Base-by-base conservation (phyloP, 202 grass and related monocot genomes). In the Dendrocalamus latiflorus region DNA sequence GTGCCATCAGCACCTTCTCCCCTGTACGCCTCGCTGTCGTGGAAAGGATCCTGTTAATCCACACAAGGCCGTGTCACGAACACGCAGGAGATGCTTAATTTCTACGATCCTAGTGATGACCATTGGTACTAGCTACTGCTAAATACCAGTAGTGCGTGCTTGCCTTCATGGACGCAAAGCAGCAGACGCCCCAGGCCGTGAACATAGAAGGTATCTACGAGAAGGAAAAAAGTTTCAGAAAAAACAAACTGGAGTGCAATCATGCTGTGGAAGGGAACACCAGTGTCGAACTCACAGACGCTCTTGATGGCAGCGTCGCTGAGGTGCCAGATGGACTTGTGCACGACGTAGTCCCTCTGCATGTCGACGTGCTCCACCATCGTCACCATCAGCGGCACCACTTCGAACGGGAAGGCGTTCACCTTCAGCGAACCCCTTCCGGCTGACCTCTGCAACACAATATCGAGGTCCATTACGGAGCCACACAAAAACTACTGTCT, bases 321-420 rank as follows among this genome's bases (percentile, higher is more conserved):
- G 84, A 98, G 84, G 74, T 98, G 95, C 88, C 88, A 98, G 77
- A 94, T 90, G 18, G 92, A 93, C 67, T 98, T 94, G 90, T 84
- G 79, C 26, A 98, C 92, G 38, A 93, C 75, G 75, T 85, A 97
- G 84, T 97, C 92, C 65, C 90, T 77, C 53, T 86, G 85, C 15
- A 62, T 43, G 10, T 76, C 82, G 3, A 94, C 90, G 28, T 98
- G 95, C 22, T 94, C 88, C 45, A 91, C 73, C 88, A 94, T 97
- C 72, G 86, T 63, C 36, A 77, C 92, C 95, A 98, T 93, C 81
- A 98, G 84, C 50, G 95, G 90, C 75, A 90, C 89, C 79, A 74
- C 74, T 49, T 90, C 83, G 50, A 93, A 89, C n/a, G 95, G 95
- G 47, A 91, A 70, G 8, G 90, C 92, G 30, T 86, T 80, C 56